phyloP scores from a whole-genome alignment of 1,139 yeast genomes.

The Candida albicans region DNA sequence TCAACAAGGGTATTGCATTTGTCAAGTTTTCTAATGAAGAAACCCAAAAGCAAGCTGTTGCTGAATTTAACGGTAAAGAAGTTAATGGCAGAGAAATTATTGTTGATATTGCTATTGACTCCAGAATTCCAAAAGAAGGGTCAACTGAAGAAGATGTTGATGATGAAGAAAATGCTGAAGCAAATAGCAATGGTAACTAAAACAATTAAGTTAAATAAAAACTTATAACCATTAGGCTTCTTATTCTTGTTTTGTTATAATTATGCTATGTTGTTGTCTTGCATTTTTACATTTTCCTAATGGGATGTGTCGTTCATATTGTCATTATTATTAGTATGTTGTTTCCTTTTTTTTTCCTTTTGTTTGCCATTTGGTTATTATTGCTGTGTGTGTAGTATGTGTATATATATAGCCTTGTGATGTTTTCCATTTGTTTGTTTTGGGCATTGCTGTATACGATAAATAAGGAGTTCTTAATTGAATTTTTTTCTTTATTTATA shows the following conservation, averaged over 20 bases:
- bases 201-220: too few species aligned
- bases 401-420: too few species aligned
- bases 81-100: conserved; percentile 54
- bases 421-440: neutral
- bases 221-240: too few species aligned
- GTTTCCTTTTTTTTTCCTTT: too few species aligned
- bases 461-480: conserved; percentile 14
- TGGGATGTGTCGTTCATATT: too few species aligned
- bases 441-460: neutral
- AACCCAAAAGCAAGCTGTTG: conserved; percentile 49
- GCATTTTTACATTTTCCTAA: too few species aligned
- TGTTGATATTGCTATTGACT: conserved; percentile 59
- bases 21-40: conserved; percentile 52
- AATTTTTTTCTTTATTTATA: conserved; percentile 5
- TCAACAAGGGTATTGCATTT: conserved; percentile 65
- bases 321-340: too few species aligned
- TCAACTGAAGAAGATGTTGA: conserved; percentile 7
- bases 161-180: conserved; percentile 8
- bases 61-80: conserved; percentile 51
- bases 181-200: conserved; percentile 2
- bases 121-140: conserved; percentile 30
- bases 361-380: too few species aligned
- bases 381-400: too few species aligned
- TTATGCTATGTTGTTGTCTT: too few species aligned
- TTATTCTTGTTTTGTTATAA: too few species aligned